Conservation (phyloP, 805 yeast genomes). For the Huiozyma naganishii region DNA sequence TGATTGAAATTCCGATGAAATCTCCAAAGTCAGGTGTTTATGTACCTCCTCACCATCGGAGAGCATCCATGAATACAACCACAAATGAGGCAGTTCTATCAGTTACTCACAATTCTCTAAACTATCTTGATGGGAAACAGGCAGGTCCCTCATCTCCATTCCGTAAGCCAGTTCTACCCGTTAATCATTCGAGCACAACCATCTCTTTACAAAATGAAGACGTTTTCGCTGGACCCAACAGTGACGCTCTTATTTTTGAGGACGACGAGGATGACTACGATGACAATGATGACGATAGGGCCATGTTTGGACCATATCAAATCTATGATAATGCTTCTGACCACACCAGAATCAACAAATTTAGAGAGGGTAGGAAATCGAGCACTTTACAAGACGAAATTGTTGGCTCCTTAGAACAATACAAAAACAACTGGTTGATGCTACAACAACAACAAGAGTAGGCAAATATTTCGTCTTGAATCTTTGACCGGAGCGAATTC, state of each 20-base stretch:
- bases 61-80: conserved; percentile 18
- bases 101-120: conserved; percentile 14
- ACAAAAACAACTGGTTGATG: conserved; percentile 29
- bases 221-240: conserved; percentile 20
- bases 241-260: conserved; percentile 24
- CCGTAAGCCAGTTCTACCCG: conserved; percentile 8
- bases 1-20: no score
- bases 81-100: conserved; percentile 17
- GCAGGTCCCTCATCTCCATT: not conserved
- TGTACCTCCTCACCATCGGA: conserved; percentile 46
- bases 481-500: not conserved
- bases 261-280: conserved; percentile 21
- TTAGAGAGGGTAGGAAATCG: conserved; percentile 17
- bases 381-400: conserved; percentile 25
- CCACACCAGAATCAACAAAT: conserved; percentile 2
- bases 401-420: conserved; percentile 28
- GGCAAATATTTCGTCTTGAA: not conserved
- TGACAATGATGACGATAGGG: conserved; percentile 8
- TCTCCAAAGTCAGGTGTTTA: conserved; percentile 27
- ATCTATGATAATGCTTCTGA: conserved; percentile 8
- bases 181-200: conserved; percentile 17
- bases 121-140: conserved; percentile 4
- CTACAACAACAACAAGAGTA: conserved; percentile 25
- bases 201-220: conserved; percentile 22
- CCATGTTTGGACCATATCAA: conserved; percentile 13